Conservation (phyloP, 768 basidiomycete species). For the Tricholoma terreum region DNA sequence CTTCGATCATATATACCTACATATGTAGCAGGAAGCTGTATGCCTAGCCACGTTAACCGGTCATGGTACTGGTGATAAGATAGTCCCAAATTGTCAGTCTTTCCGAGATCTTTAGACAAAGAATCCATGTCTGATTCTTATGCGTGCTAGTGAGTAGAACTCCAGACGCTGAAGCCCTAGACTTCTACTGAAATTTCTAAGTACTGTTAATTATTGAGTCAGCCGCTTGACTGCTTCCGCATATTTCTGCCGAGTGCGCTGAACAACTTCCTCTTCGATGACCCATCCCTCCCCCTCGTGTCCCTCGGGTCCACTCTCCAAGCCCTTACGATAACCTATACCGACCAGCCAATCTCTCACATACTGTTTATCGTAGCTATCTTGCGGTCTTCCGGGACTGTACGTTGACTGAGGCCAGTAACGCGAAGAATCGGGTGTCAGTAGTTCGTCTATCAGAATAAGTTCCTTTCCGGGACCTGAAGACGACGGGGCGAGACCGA, state of each 20-base stretch:
- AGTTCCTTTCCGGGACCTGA: slow-evolving; percentile 17
- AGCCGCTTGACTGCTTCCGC: slow-evolving; percentile 68
- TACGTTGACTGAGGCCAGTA: slow-evolving; percentile 90
- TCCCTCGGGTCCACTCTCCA: slow-evolving; percentile 72
- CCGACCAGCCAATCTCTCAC: slow-evolving; percentile 84
- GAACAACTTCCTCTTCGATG: slow-evolving; percentile 72
- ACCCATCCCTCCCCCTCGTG: slow-evolving; percentile 71
- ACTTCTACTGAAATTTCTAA: too few species aligned
- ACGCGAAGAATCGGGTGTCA: slow-evolving; percentile 95
- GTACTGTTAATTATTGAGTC: slow-evolving; percentile 21
- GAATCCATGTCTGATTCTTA: too few species aligned
- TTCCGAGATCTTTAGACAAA: too few species aligned
- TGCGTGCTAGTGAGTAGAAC: too few species aligned
- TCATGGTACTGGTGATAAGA: too few species aligned
- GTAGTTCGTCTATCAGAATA: slow-evolving; percentile 87
- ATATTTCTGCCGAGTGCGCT: slow-evolving; percentile 77
- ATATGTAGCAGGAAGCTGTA: too few species aligned
- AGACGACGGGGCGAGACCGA: slow-evolving; percentile 66
- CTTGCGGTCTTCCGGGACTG: slow-evolving; percentile 68
- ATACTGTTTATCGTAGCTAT: slow-evolving; percentile 97
- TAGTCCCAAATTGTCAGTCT: too few species aligned
- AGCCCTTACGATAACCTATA: slow-evolving; percentile 70
- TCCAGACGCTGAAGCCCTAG: too few species aligned
- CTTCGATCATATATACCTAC: too few species aligned
- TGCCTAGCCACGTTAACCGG: too few species aligned